Evolutionary conservation across 306 rosid genomes (phyloP), one percentile per base, ranked within the genome.

Genomic region (Vigna mungo): DNA sequence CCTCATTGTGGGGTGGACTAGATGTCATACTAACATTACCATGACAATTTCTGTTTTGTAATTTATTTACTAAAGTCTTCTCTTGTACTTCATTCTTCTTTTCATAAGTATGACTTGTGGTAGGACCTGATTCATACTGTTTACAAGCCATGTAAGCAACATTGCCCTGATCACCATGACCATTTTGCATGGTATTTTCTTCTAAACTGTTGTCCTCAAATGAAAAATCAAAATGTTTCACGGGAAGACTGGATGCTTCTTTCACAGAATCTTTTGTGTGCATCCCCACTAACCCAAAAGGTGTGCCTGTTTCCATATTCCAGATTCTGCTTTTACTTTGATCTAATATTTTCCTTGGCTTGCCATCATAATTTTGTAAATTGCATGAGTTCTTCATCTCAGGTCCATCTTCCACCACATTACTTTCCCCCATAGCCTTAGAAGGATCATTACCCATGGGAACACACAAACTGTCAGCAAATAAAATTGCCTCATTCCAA

Each of bases 401-500:
- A 80, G 65, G 48, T 76, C 75, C 87, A 56, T 73, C 72, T 53
- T 86, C 86, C 44, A 44, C 71, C 82, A 53, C 72, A 47, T 78
- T 78, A 75, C 81, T 75, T 72, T 51, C 83, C 78, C 80, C 93
- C 25, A 76, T 61, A 49, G 76, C 87, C 78, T 69, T 82, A 80
- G 85, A 80, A 75, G 68, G 72, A 74, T 78, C 79, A 71, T 70
- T 70, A 66, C 60, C 71, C 69, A 30, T 66, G 58, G 93, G 97
- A 86, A 71, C 78, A 78, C 74, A 78, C 78, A 90, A 77, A 86
- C 96, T 93, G 85, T 95, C 98, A 21, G 90, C 98, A 78, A 92
- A 81, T 84, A 89, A 92, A 76, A 95, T 92, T 55, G 97, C 98
- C 85, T 95, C 97, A 51, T 90, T 81, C 98, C 98, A 95, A 68